Evolutionary conservation across 805 yeast genomes (phyloP).

Genomic region (Dipodascus albidus): DNA sequence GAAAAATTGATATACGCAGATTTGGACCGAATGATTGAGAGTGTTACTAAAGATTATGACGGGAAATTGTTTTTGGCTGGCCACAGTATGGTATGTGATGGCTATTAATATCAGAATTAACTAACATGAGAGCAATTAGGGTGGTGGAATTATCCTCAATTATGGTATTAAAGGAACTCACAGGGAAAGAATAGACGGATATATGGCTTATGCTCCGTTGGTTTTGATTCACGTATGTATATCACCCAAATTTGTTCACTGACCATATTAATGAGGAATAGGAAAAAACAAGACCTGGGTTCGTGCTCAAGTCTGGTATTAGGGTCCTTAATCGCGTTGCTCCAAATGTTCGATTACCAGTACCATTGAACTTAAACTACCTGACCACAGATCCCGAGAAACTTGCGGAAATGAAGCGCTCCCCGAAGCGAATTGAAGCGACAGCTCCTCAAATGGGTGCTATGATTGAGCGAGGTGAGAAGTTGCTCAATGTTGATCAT

Average conservation of each 20-base stretch:
- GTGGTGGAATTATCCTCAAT: conserved; percentile 28
- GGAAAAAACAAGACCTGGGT: conserved; percentile 16
- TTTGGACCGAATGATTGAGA: conserved; percentile 22
- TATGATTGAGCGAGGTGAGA: conserved; percentile 25
- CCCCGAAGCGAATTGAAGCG: conserved; percentile 17
- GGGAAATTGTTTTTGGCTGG: conserved; percentile 25
- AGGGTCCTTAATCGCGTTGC: conserved; percentile 17
- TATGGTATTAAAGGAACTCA: conserved; percentile 26
- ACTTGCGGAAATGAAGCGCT: conserved; percentile 18
- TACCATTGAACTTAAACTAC: conserved; percentile 15
- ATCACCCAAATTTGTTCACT: conserved; percentile 2
- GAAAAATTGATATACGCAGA: conserved; percentile 24
- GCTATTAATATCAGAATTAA: neutral
- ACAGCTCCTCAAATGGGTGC: conserved; percentile 24
- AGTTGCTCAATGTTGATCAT: conserved; percentile 21
- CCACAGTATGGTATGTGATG: conserved; percentile 21
- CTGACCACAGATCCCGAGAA: conserved; percentile 20
- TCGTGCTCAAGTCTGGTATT: conserved; percentile 16
- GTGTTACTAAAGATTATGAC: conserved; percentile 8
- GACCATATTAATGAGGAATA: neutral
- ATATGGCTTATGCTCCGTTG: conserved; percentile 25
- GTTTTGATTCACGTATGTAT: conserved; percentile 16
- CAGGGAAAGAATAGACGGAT: conserved; percentile 23
- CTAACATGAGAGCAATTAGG: conserved; percentile 10
- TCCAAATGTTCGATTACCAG: conserved; percentile 20